Conservation (phyloP, 371 early-diverging fungal genomes). For the Mortierella sp. region DNA sequence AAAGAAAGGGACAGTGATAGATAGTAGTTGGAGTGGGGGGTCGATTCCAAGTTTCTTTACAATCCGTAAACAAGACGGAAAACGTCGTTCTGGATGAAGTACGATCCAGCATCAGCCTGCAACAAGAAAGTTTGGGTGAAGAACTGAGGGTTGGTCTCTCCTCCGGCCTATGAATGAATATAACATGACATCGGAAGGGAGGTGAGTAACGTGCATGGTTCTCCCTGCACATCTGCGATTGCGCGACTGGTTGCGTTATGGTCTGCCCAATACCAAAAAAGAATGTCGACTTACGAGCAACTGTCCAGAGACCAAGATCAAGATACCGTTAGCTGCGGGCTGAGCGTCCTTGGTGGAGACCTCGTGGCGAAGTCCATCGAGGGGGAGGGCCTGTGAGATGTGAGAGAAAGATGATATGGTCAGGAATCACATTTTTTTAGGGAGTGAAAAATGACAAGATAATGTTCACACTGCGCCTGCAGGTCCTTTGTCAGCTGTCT, state of each 20-base stretch:
- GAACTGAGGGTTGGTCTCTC: slow-evolving; percentile 80
- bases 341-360: slow-evolving; percentile 86
- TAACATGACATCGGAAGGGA: neutral
- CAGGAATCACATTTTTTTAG: neutral
- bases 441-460: neutral
- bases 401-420: neutral
- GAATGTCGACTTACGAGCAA: slow-evolving; percentile 71
- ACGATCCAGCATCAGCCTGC: slow-evolving; percentile 69
- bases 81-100: slow-evolving; percentile 84
- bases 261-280: neutral
- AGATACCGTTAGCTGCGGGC: slow-evolving; percentile 68
- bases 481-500: neutral
- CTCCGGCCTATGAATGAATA: slow-evolving; percentile 73
- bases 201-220: neutral
- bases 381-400: slow-evolving; percentile 77
- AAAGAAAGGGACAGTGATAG: neutral
- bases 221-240: too few species aligned
- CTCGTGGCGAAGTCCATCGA: slow-evolving; percentile 80
- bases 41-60: neutral
- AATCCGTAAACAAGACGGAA: slow-evolving; percentile 81
- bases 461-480: neutral
- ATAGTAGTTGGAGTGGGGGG: neutral
- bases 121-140: slow-evolving; percentile 92
- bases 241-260: neutral
- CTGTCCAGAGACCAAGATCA: slow-evolving; percentile 91